Evolutionary conservation across 108 stramenopile species (phyloP), one percentile per base, ranked within the genome.

Genomic region (Schizochytrium sp.): DNA sequence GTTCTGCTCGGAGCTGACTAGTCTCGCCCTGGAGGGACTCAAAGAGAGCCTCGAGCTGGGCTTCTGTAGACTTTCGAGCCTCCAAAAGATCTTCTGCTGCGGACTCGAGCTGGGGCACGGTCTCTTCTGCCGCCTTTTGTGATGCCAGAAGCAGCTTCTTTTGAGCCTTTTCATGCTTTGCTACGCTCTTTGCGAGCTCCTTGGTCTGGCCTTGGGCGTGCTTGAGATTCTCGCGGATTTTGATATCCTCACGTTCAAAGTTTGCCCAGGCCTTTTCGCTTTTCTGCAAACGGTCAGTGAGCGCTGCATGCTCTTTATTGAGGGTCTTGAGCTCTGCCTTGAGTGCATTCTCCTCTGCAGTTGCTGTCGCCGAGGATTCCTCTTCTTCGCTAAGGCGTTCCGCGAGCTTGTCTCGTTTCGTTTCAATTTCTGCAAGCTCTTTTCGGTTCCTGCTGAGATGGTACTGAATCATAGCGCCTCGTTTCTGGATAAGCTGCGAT

Each of bases 221-320:
- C 95, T 98, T 98, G 91, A 97, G 94, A 87, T 96, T 95, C 92
- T 97, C 99, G 72, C 95, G 87, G 87, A 97, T 90, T 91, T 97
- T 96, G 93, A 98, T 97, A 91, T 98, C 99, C 89, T 93, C 90
- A 56, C 97, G 91, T 93, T 98, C 99, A 72, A 93, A 97, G 40
- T 95, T 94, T 10, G 94, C 89, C 87, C 96, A 98, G 87, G 96
- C 96, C 60, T 97, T 95, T 90, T 97, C 96, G 46, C 95, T 95
- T 72, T 91, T 90, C 57, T 92, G 91, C 56, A 97, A 93, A 89
- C 94, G 95, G 19, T 76, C 73, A 87, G 90, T 89, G 4, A 95
- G 90, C 57, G 47, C 89, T 10, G 96, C 93, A 89, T 97, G 96
- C 58, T 95, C 96, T 8, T 87, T 88, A 46, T 89, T 89, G 69